A percentile compares a stretch with the other conserved stretches of the same genome.
Evolutionary conservation across 2,329 filamentous ascomycete species (phyloP).

Genomic region (Phialophora expanda): DNA sequence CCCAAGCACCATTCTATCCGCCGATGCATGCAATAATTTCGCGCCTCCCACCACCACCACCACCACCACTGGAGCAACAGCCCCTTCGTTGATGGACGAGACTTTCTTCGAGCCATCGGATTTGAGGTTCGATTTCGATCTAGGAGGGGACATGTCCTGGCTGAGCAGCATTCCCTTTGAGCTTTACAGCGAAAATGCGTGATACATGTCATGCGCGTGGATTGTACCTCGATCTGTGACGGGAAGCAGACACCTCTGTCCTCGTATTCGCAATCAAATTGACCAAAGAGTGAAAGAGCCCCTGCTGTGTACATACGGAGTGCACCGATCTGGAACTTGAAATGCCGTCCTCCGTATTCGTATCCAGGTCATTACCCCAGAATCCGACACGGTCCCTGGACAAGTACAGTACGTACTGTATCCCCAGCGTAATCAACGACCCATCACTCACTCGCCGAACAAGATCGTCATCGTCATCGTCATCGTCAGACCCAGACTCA

Average conservation of each 20-base stretch:
- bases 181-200: constrained; percentile 8
- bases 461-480: too few species aligned
- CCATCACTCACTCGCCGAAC: too few species aligned
- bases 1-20: background rate
- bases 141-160: constrained; percentile 23
- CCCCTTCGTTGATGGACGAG: background rate
- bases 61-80: background rate
- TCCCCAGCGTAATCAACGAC: background rate
- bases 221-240: background rate
- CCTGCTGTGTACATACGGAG: too few species aligned
- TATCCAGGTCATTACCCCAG: too few species aligned
- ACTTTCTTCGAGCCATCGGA: constrained; percentile 8
- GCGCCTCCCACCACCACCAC: background rate
- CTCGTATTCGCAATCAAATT: too few species aligned
- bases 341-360: too few species aligned
- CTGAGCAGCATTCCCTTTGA: constrained; percentile 22
- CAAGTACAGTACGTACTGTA: too few species aligned
- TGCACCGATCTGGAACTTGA: too few species aligned
- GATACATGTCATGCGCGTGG: background rate
- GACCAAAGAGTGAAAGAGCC: too few species aligned
- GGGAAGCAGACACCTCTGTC: too few species aligned
- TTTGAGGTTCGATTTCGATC: constrained; percentile 15
- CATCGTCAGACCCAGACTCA: too few species aligned
- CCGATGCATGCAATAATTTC: background rate
- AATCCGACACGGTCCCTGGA: too few species aligned